Percentiles rank a stretch among this genome's conserved stretches.
These are phyloP conservation scores for Hymenoscyphus repandus DNA, from an alignment of 2,329 filamentous ascomycete genomes.

Conservation along the genomic window DNA sequence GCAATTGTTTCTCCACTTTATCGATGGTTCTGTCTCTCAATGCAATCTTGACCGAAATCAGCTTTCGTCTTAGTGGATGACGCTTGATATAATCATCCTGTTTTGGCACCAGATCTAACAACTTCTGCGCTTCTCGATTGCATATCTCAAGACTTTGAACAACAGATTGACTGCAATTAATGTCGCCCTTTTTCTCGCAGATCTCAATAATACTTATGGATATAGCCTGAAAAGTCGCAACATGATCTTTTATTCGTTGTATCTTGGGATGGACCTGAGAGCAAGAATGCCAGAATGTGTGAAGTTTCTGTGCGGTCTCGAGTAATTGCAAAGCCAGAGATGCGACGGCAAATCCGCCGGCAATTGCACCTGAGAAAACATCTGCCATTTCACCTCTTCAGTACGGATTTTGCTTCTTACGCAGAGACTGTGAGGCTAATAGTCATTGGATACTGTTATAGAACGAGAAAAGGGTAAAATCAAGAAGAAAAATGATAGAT, in stretches of 20 bases:
- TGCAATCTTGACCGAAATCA: not conserved
- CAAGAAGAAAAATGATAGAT: too few species aligned
- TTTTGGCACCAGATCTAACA: not conserved
- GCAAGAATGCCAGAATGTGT: constrained; percentile 4
- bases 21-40: constrained; percentile 9
- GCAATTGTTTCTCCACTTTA: constrained; percentile 10
- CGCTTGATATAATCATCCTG: not conserved
- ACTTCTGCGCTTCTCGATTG: not conserved
- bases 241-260: constrained; percentile 11
- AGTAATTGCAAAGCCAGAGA: constrained; percentile 10
- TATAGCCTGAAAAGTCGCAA: constrained; percentile 6
- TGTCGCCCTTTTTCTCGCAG: not conserved
- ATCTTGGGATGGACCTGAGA: not conserved
- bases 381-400: constrained; percentile 1
- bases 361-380: constrained; percentile 6
- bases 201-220: constrained; percentile 1
- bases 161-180: constrained; percentile 6
- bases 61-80: not conserved
- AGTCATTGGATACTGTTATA: not conserved
- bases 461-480: not conserved
- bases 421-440: not conserved
- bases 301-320: constrained; percentile 6
- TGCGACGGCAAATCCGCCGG: constrained; percentile 7
- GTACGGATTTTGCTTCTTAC: not conserved
- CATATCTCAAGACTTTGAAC: constrained; percentile 5